A percentile compares a stretch with the other conserved stretches of the same genome.
These are phyloP conservation scores for Lotmaria passim DNA, from an alignment of 208 protist genomes.

Conservation along the genomic window DNA sequence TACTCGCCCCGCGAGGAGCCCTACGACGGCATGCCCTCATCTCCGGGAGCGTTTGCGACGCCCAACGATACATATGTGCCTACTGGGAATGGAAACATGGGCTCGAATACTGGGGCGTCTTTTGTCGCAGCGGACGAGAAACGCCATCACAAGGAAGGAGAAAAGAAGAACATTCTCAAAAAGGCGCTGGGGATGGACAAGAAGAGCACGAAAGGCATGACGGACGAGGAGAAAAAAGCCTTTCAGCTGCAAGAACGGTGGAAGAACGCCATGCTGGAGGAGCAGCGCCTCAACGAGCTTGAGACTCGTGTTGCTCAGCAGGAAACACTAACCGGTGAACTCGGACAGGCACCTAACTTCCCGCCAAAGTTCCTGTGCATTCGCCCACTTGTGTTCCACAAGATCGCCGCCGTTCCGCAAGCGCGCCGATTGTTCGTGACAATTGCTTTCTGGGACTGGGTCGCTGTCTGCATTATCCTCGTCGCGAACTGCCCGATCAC, in stretches of 20 bases:
- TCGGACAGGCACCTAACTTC: constrained; percentile 61
- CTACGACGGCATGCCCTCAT: constrained; percentile 3
- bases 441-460: constrained; percentile 73
- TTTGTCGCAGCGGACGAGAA: background rate
- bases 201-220: constrained; percentile 51
- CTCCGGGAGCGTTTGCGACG: constrained; percentile 34
- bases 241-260: constrained; percentile 60
- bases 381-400: constrained; percentile 71
- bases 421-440: constrained; percentile 51
- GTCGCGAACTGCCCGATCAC: constrained; percentile 55
- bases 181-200: constrained; percentile 47
- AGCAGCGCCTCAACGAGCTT: constrained; percentile 66
- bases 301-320: constrained; percentile 36
- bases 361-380: constrained; percentile 79
- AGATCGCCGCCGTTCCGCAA: constrained; percentile 47
- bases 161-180: constrained; percentile 44
- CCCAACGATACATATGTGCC: constrained; percentile 5
- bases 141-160: constrained; percentile 15
- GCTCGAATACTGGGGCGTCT: background rate
- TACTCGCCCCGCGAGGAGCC: constrained; percentile 39
- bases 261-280: constrained; percentile 66
- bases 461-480: constrained; percentile 60
- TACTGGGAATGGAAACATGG: constrained; percentile 6
- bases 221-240: constrained; percentile 48
- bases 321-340: constrained; percentile 19